Conservation (phyloP, 1,284 basidiomycete genomes). For the Rhodotorula sp. region DNA sequence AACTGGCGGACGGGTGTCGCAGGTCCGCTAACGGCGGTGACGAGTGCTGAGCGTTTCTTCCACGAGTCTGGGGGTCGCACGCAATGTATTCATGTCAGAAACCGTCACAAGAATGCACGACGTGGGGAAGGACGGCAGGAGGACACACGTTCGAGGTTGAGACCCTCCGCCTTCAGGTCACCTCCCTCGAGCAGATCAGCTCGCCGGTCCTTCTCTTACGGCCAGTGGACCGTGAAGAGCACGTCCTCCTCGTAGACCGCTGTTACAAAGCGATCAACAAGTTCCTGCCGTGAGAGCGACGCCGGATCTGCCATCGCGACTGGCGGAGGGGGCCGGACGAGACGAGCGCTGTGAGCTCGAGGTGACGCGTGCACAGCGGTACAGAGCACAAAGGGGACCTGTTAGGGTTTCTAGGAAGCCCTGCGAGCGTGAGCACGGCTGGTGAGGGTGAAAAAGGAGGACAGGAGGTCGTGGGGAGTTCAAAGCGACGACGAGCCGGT, state of each 20-base stretch:
- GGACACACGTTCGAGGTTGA: not conserved
- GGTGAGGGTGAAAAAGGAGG: too few species aligned
- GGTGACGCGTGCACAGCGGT: not conserved
- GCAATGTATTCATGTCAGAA: not conserved
- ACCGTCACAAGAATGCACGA: not conserved
- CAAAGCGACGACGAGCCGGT: too few species aligned
- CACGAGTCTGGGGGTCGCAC: slow-evolving; percentile 1
- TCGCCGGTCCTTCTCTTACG: not conserved
- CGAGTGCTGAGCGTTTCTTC: slow-evolving; percentile 1
- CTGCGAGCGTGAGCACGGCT: too few species aligned
- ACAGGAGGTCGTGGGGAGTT: too few species aligned
- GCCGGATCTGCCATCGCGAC: too few species aligned
- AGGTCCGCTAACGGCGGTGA: not conserved
- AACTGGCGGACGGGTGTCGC: not conserved
- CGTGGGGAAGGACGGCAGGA: not conserved
- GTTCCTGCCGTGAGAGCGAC: not conserved
- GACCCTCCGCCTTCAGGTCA: not conserved
- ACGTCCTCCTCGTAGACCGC: slow-evolving; percentile 6
- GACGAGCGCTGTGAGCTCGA: not conserved
- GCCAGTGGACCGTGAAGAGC: not conserved
- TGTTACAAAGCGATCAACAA: not conserved
- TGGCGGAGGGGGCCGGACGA: too few species aligned
- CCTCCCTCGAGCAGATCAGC: not conserved
- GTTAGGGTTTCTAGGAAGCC: too few species aligned
- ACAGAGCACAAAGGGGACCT: not conserved